Evolutionary conservation across 2,329 filamentous ascomycete genomes (phyloP).

Genomic region (Ceratocystis smalleyi): DNA sequence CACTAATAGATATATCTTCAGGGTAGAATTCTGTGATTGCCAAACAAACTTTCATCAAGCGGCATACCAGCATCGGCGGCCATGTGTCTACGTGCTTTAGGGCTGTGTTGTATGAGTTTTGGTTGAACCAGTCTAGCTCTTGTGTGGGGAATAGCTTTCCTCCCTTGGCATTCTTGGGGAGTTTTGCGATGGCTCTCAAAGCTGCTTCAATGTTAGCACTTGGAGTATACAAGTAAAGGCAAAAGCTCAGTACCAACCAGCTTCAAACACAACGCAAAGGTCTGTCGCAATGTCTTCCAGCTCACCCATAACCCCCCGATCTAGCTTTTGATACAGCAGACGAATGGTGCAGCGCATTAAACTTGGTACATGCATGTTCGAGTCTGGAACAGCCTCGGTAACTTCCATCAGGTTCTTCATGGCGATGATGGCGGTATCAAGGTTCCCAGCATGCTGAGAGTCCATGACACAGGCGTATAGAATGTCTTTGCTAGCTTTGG

Average conservation of each 20-base stretch:
- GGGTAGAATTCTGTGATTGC: constrained; percentile 38
- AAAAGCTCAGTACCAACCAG: constrained; percentile 24
- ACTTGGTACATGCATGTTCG: constrained; percentile 24
- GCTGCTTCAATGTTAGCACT: constrained; percentile 22
- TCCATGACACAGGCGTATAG: constrained; percentile 71
- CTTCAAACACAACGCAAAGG: constrained; percentile 37
- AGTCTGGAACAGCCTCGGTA: constrained; percentile 18
- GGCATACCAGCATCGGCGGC: constrained; percentile 36
- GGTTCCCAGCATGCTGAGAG: constrained; percentile 51
- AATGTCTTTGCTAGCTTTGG: constrained; percentile 38
- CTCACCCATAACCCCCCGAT: constrained; percentile 20
- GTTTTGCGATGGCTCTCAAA: constrained; percentile 28
- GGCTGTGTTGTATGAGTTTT: constrained; percentile 65
- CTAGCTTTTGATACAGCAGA: constrained; percentile 31
- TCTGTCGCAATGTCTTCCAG: constrained; percentile 28
- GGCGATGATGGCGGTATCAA: constrained; percentile 34
- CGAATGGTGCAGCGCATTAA: constrained; percentile 37
- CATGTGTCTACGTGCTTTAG: constrained; percentile 44
- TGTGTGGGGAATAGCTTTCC: constrained; percentile 39
- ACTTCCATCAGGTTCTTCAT: constrained; percentile 25
- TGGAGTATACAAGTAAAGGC: neutral
- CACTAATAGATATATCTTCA: constrained; percentile 28
- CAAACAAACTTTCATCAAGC: constrained; percentile 41
- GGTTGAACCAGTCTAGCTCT: constrained; percentile 73
- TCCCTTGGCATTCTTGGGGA: constrained; percentile 27